Base-by-base conservation (phyloP, 2,329 filamentous ascomycete genomes). In the Elsinoe perseae region DNA sequence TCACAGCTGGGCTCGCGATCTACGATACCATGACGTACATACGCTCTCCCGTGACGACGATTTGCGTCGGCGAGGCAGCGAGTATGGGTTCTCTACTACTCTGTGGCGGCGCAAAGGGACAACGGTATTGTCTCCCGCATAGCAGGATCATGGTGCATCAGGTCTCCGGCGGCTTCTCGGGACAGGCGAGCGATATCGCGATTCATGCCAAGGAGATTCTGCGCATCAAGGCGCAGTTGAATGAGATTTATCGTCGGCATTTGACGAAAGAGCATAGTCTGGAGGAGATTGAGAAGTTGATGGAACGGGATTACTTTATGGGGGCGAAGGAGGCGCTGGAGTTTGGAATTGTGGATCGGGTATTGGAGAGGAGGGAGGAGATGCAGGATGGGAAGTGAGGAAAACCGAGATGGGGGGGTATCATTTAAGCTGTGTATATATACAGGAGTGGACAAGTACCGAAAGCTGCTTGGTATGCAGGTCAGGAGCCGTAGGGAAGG, bases 11-110 rank as follows among this genome's bases (percentile, higher is more conserved):
- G 2, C 75, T 85, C 59, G 91, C 93, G 23, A 97, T 98, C 66
- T 98, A 98, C 78, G 93, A 98, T 70, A 98, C 93, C 10, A 97
- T 98, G 92, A 84, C 86, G 64, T 98, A 98, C 72, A 97, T 98
- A 68, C 84, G 86, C 59, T 88, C 88, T 2, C 89, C 92, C 1
- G 90, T 98, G 0, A 92, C 87, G 42, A 98, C 93, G 0, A 93
- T 98, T 27, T 97, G 93, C 67, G 82, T 98, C 42, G 93, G 93
- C 6, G 89, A 95, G 65, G 93, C 95, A 0, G 92, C 93, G 1
- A 93, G 87, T 2, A 98, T 98, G 93, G 93, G 91, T 4, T 89
- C 86, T 1, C 78, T 98, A 21, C 77, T 98, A 1, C 81, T 98
- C 0, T 86, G 87, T 48, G 93, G 92, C 46, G 93, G 95, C 18